Base-by-base conservation (phyloP, 2,329 filamentous ascomycete species). In the Diplodia corticola region DNA sequence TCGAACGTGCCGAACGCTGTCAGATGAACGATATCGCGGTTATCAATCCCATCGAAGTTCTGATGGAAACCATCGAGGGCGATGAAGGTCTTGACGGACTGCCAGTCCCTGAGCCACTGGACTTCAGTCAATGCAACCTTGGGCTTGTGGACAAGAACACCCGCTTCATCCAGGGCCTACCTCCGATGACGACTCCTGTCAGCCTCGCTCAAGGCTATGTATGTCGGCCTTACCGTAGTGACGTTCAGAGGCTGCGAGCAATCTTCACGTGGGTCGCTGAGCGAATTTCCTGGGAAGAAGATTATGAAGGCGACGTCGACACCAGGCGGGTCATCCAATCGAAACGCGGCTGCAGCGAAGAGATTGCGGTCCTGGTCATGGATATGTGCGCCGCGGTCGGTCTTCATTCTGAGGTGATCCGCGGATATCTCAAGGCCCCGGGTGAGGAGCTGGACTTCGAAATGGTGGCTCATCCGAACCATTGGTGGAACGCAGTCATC, bases 221-320 rank as follows among this genome's bases (percentile, higher is more conserved):
- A 12, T 99, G 96, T 74, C 88, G 95, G 30, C 96, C 95, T 0
- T 97, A 97, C 77, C 86, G 93, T 67, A 97, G 92, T 77, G 94
- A 98, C 72, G 92, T 97, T 0, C 95, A 99, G 77, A 87, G 93
- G 40, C 80, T 99, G 28, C 87, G 96, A 26, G 94, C 95, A 17
- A 98, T 99, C 69, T 99, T 98, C 74, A 97, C 91, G 1, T 99
- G 94, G 94, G 92, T 96, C 5, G 87, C 92, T n/a, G 95, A 99
- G 76, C 93, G 94, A 71, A 89, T 99, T 66, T 87, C 86, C 35
- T 99, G 95, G 95, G 95, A 99, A 75, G 94, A 97, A 72, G 93
- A 96, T 70, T 93, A 92, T 69, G 92, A 96, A 71, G 91, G 89
- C n/a, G 85, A 90, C 7, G 81, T 95, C 63, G 93, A 99, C 75